Base-by-base conservation (phyloP, 306 rosid genomes). In the Vigna hirtella region DNA sequence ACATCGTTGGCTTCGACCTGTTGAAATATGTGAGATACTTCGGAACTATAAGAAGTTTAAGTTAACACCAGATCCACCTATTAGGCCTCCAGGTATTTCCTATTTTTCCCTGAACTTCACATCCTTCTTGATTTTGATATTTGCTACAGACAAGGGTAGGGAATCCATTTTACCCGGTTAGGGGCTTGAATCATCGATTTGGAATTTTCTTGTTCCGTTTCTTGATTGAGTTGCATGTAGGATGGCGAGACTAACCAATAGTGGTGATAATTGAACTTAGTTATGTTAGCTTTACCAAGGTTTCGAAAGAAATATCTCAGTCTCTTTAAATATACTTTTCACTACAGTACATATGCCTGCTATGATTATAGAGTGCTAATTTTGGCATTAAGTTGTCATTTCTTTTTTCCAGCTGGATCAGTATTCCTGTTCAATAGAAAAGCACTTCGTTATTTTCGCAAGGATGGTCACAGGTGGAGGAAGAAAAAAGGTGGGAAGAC, bases 391-490 rank as follows among this genome's bases (percentile, higher is more conserved):
- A n/a, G 66, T 17, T 68, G 7, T 14, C 72, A 4, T 80, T 74
- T 22, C 38, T 36, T 73, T 50, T 77, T 76, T 69, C 28, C 88
- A 92, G 97, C 87, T 79, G 97, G 95, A 57, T 88, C 97, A 34
- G 70, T 90, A 83, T 90, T 87, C 87, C 87, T 92, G 69, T 90
- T 90, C 81, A 87, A 92, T 80, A 86, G 93, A 71, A 92, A 88
- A 82, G 85, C 86, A 67, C 87, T 90, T 34, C 86, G 95, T 18
- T 88, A 85, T 79, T 92, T 90, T 88, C 93, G 95, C 77, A 90
- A 88, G 80, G 97, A 92, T 79, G 95, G 97, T 81, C 91, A 92
- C 61, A 65, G 87, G 66, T 92, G 97, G 97, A 87, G 91, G 86
- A 92, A 92, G 88, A 92, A 90, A 77, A 90, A 87, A 82, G 97